Conservation (phyloP, 371 early-diverging fungal genomes). For the Cokeromyces recurvatus region DNA sequence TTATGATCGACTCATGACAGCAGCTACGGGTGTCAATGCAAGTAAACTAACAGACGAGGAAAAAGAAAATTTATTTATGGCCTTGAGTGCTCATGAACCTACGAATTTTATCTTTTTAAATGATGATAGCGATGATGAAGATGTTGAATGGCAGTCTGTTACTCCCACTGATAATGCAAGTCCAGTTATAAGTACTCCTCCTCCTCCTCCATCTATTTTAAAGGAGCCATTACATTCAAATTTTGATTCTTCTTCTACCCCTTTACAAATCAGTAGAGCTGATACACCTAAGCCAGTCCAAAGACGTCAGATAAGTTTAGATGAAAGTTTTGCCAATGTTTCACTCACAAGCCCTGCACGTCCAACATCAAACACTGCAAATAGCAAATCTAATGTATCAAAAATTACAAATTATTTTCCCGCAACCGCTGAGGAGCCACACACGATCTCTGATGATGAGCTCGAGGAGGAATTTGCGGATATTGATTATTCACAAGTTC, state of each 20-base stretch:
- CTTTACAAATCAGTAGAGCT: too few species aligned
- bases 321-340: constrained; percentile 21
- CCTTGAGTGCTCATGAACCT: constrained; percentile 37
- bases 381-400: neutral
- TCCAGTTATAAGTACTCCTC: too few species aligned
- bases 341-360: constrained; percentile 2
- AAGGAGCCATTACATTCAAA: neutral
- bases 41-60: constrained; percentile 22
- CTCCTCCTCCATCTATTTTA: neutral
- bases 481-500: constrained; percentile 33
- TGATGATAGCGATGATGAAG: constrained; percentile 41
- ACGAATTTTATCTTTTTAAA: constrained; percentile 34
- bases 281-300: neutral
- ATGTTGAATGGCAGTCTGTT: constrained; percentile 32
- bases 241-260: neutral
- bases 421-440: constrained; percentile 4
- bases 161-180: neutral
- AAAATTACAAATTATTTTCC: constrained; percentile 11
- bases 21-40: constrained; percentile 30
- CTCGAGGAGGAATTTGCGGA: constrained; percentile 21
- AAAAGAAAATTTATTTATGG: constrained; percentile 26
- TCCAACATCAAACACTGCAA: neutral
- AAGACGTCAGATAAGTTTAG: constrained; percentile 22
- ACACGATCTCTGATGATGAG: constrained; percentile 21
- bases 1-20: constrained; percentile 35